These are phyloP conservation scores for Naematelia aurantialba DNA, from an alignment of 768 basidiomycete genomes.

Conservation along the genomic window DNA sequence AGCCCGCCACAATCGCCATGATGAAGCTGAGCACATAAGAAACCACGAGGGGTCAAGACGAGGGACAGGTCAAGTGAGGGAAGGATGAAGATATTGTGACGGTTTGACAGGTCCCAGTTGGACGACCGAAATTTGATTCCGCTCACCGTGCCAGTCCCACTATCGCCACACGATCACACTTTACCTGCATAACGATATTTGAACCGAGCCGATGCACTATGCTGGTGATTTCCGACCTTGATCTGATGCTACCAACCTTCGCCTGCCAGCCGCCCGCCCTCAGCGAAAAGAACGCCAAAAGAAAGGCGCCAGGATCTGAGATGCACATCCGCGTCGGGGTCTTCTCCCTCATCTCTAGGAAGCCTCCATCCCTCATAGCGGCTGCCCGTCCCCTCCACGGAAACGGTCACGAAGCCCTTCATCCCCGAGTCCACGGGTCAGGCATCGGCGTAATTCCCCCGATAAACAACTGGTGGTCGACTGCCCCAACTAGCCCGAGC, in stretches of 20 bases:
- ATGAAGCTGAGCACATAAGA: background rate
- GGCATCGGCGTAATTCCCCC: background rate
- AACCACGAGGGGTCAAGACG: too few relatives aligned
- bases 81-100: too few relatives aligned
- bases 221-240: too few relatives aligned
- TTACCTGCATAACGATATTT: too few relatives aligned
- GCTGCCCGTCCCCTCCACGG: background rate
- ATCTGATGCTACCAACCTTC: too few relatives aligned
- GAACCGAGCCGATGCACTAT: too few relatives aligned
- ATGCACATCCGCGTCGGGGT: background rate
- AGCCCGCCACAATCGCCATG: background rate
- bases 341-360: background rate
- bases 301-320: background rate
- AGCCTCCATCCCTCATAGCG: background rate
- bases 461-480: background rate
- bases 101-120: background rate
- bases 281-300: too few relatives aligned
- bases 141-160: too few relatives aligned
- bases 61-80: too few relatives aligned
- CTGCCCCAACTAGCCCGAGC: background rate
- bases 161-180: too few relatives aligned
- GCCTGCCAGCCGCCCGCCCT: too few relatives aligned
- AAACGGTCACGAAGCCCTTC: background rate
- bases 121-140: background rate
- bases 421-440: background rate